Evolutionary conservation across 495 filamentous ascomycete species (phyloP), one percentile per base, ranked within the genome.

Genomic region (Trichoderma erinaceum): DNA sequence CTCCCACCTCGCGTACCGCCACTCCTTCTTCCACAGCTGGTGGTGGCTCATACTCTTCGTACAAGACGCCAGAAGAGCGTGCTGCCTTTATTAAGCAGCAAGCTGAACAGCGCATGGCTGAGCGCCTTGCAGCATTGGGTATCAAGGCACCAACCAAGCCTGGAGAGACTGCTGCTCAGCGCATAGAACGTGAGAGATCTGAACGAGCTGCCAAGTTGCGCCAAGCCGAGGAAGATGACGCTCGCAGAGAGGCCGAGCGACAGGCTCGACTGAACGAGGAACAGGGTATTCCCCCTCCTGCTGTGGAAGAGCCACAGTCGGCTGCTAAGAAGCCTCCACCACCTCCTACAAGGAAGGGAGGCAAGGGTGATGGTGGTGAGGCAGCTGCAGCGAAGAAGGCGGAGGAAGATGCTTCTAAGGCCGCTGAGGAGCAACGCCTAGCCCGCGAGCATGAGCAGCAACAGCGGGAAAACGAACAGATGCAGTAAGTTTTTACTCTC

Each of bases 21-120:
- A 82, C 80, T 4, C 78, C 83, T 5, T 76, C 79, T 32, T 69
- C 78, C 25, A 71, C 79, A 27, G 73, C 82, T 29, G 72, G 73
- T 18, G 80, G 80, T 16, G 82, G 82, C 4, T 85, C 89, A 4
- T 95, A 96, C 69, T 86, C 89, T 3, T 83, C 89, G n/a, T 93
- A 91, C 76, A 90, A 90, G 73, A 96, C 93, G 2, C 88, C 93
- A 5, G 93, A 97, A 74, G 94, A 98, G 70, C 86, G 96, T 50
- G 93, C 96, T 32, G 92, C 96, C 6, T 97, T 93, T 76, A 96
- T 97, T 70, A 95, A 95, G 75, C 92, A 97, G 76, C 93, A 97
- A 75, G 96, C 96, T 15, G 93, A 98, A 77, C 91, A 92, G 74
- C 90, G 93, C 61, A 97, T 99, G 90, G 93, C 94, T n/a, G 96